These are phyloP conservation scores for Chlorella sp. DNA, from an alignment of 139 green algal species.

Conservation along the genomic window DNA sequence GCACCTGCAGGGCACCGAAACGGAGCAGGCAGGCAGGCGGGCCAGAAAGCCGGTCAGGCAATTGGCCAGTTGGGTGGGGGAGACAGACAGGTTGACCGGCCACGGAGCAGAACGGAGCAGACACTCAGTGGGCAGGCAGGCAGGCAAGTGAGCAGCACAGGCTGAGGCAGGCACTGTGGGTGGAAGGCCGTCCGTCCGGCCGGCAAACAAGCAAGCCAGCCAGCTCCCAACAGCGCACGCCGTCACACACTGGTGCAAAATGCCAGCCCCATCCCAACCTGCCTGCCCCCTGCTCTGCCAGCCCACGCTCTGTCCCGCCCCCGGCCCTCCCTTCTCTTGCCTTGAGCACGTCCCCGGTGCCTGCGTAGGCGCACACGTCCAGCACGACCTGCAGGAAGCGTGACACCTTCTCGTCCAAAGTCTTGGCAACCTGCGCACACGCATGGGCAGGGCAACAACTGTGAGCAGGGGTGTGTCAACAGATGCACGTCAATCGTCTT, in stretches of 20 bases:
- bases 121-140: not conserved
- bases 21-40: too few relatives aligned
- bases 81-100: not conserved
- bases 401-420: slow-evolving; percentile 84
- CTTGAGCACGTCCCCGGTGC: slow-evolving; percentile 96
- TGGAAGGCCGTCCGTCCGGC: too few relatives aligned
- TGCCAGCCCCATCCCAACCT: too few relatives aligned
- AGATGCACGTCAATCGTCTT: too few relatives aligned
- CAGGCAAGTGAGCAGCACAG: too few relatives aligned
- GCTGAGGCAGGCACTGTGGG: too few relatives aligned
- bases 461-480: too few relatives aligned
- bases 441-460: not conserved
- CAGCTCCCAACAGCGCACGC: too few relatives aligned
- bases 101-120: not conserved
- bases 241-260: too few relatives aligned
- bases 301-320: not conserved
- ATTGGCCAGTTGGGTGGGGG: too few relatives aligned
- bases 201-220: too few relatives aligned
- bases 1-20: slow-evolving; percentile 57
- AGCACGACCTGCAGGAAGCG: slow-evolving; percentile 80
- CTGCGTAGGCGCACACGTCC: slow-evolving; percentile 92
- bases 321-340: not conserved
- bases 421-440: slow-evolving; percentile 81
- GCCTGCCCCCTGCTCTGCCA: not conserved
- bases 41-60: not conserved